Base-by-base conservation (phyloP, 257 asterid species). In the Scutellaria minor region DNA sequence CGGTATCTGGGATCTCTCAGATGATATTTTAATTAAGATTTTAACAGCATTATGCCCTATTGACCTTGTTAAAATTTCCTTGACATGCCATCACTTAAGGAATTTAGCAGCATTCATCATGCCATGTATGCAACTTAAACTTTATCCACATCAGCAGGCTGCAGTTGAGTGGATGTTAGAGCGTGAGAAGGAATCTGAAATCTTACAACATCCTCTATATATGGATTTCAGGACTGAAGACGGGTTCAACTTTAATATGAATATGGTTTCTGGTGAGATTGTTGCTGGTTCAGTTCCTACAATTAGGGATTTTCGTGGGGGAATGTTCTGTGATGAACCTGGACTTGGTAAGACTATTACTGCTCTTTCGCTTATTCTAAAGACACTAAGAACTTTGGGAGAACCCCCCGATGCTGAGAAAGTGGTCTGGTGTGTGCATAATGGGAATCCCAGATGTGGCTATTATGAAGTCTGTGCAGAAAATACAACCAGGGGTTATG, bases 311-410 rank as follows among this genome's bases (percentile, higher is more conserved):
- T 88, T 92, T 67, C 91, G 75, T 57, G 99, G 98, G 73, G 99
- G 98, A 59, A 85, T 95, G 96, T 95, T 95, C 79, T 95, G 99
- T 85, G 99, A 92, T 83, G 99, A 92, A 75, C 98, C 99, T 85
- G 98, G 98, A 75, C 78, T 95, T 75, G 99, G 99, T 73, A 95
- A 95, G 87, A 95, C 99, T 68, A 89, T 95, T 44, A 92, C 99
- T 67, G 85, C 97, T 78, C 88, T 95, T 59, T 92, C 96, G 18
- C 92, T 95, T 75, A 81, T 92, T 76, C 83, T 95, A 77, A 95
- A 95, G 85, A 81, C 92, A 41, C 99, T 81, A 83, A 90, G 97
- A 78, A 88, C 94, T 45, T 63, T 87, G 80, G 92, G 96, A 64
- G 95, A 88, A 60, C 83, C 96, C 58, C 96, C 94, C 22, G 81